These are phyloP conservation scores for Termitomyces sp. DNA, from an alignment of 768 basidiomycete species.

Conservation along the genomic window DNA sequence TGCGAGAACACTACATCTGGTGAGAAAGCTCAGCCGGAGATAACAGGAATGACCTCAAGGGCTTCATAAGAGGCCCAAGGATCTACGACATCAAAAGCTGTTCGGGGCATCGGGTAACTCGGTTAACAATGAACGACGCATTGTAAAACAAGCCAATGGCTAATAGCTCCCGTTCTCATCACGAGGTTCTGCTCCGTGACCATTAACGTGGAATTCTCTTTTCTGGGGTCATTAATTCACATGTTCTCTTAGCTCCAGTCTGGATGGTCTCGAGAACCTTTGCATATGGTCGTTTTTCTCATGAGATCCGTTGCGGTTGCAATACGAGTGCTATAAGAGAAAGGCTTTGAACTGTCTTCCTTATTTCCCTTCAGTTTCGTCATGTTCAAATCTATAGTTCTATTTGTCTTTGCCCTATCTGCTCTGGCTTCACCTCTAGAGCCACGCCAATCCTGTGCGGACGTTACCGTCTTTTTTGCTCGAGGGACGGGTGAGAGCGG, in stretches of 20 bases:
- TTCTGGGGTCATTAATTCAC: background rate
- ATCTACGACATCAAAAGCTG: no score
- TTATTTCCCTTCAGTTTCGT: background rate
- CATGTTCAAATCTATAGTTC: constrained; percentile 13
- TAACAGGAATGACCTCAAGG: no score
- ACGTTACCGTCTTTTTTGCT: constrained; percentile 32
- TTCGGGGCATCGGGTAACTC: no score
- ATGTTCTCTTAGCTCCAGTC: no score
- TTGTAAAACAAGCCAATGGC: no score
- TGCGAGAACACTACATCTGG: no score
- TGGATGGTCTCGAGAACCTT: background rate
- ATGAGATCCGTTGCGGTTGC: background rate
- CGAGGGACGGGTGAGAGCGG: constrained; percentile 29
- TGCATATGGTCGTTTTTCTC: background rate
- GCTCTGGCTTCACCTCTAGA: constrained; percentile 17
- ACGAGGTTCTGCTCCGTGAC: background rate
- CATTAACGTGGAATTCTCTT: background rate
- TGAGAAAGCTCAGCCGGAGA: no score
- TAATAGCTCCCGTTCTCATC: background rate
- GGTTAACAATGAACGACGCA: no score
- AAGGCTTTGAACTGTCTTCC: background rate
- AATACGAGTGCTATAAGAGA: background rate
- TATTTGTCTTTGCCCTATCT: constrained; percentile 16
- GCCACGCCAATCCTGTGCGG: constrained; percentile 21
- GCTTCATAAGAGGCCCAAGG: no score